phyloP scores from a whole-genome alignment of 164 flowering plant species.

The Piper betle region DNA sequence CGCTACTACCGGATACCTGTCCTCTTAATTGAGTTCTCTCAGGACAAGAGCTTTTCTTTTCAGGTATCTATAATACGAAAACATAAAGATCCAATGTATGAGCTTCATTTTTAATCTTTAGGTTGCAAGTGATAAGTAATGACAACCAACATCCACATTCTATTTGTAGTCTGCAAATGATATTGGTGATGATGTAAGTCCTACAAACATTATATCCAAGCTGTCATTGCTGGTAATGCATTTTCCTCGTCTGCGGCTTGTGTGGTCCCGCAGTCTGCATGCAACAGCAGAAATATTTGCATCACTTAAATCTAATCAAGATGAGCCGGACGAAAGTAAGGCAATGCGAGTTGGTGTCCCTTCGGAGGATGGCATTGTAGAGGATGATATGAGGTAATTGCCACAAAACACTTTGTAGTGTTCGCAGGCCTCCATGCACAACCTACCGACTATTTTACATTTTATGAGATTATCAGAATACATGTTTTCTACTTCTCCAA shows the following conservation, averaged over 20 bases:
- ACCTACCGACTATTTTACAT: background rate
- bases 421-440: background rate
- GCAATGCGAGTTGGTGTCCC: conserved; percentile 96
- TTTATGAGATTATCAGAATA: background rate
- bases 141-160: background rate
- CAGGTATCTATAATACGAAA: conserved; percentile 36
- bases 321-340: conserved; percentile 82
- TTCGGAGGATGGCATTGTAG: conserved; percentile 78
- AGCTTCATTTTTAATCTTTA: background rate
- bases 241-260: conserved; percentile 86
- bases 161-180: conserved; percentile 83
- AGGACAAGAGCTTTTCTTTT: conserved; percentile 96
- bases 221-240: conserved; percentile 79
- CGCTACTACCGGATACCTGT: conserved; percentile 90
- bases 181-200: conserved; percentile 90
- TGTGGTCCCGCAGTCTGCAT: conserved; percentile 98
- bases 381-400: conserved; percentile 77
- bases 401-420: background rate
- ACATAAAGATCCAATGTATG: background rate
- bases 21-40: conserved; percentile 93
- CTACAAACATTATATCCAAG: conserved; percentile 78
- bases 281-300: conserved; percentile 96
- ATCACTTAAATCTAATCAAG: conserved; percentile 87
- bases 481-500: background rate
- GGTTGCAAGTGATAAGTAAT: background rate